phyloP scores from a whole-genome alignment of 2,329 filamentous ascomycete genomes.

The Boeremia lycopersici region DNA sequence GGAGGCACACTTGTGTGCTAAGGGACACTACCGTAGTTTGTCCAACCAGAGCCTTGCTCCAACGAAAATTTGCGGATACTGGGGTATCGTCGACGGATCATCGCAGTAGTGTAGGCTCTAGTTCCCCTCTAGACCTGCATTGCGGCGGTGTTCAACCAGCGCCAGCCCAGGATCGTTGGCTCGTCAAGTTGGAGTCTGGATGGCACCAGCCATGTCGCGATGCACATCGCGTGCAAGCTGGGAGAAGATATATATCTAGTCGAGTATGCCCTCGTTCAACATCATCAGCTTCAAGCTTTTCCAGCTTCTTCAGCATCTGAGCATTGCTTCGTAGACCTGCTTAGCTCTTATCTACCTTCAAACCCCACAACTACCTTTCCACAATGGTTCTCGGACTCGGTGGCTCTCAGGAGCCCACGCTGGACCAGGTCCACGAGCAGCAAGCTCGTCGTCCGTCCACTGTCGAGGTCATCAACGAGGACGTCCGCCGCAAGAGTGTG shows the following conservation, averaged over 20 bases:
- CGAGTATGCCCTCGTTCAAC: constrained; percentile 14
- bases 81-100: constrained; percentile 21
- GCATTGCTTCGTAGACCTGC: constrained; percentile 12
- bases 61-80: constrained; percentile 26
- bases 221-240: constrained; percentile 18
- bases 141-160: constrained; percentile 20
- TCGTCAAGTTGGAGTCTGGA: constrained; percentile 27
- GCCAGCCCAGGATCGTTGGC: constrained; percentile 24
- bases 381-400: constrained; percentile 38
- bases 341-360: constrained; percentile 1
- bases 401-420: constrained; percentile 40
- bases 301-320: constrained; percentile 21
- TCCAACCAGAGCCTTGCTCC: constrained; percentile 18
- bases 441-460: constrained; percentile 45
- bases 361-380: neutral
- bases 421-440: constrained; percentile 45
- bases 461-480: constrained; percentile 40
- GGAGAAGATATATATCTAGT: constrained; percentile 33
- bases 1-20: constrained; percentile 19
- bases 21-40: constrained; percentile 1
- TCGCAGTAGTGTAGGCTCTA: constrained; percentile 22
- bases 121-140: constrained; percentile 19
- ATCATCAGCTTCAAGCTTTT: constrained; percentile 31
- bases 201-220: constrained; percentile 27
- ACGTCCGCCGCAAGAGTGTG: constrained; percentile 43